Percentiles rank a stretch among this genome's conserved stretches.
Conservation (phyloP, 371 early-diverging fungal species). For the Blastocladiella emersonii region DNA sequence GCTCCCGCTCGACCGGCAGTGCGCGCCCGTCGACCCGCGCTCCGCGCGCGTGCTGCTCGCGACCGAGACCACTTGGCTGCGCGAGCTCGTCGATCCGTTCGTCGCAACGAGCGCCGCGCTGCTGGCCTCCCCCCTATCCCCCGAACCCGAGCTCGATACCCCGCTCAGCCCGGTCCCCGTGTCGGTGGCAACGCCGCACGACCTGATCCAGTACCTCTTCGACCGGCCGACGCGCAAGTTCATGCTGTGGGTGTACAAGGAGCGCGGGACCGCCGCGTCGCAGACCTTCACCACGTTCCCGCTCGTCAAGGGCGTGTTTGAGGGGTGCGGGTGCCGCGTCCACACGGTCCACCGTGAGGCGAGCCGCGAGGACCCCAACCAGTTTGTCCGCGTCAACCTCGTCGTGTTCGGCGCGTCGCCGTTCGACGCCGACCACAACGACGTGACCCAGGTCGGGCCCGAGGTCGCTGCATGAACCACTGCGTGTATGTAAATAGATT, state of each 20-base stretch:
- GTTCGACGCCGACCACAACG: too few relatives aligned
- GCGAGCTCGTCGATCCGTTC: background rate
- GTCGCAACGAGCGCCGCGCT: background rate
- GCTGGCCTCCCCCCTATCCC: background rate
- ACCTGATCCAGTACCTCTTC: too few relatives aligned
- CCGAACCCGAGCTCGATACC: too few relatives aligned
- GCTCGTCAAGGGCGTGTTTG: background rate
- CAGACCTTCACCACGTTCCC: background rate
- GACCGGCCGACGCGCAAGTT: background rate
- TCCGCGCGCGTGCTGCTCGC: background rate
- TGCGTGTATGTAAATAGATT: too few relatives aligned
- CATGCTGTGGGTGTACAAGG: conserved; percentile 1
- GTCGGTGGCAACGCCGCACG: too few relatives aligned
- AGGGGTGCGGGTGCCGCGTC: background rate
- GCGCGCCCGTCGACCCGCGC: background rate
- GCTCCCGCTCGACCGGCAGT: background rate
- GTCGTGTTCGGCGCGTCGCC: too few relatives aligned
- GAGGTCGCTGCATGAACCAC: too few relatives aligned
- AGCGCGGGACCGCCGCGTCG: background rate
- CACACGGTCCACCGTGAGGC: background rate
- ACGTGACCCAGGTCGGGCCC: too few relatives aligned
- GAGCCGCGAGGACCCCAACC: background rate
- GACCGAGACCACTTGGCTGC: background rate
- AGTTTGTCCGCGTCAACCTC: background rate
- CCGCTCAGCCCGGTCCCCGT: too few relatives aligned